A percentile compares a stretch with the other conserved stretches of the same genome.
phyloP scores from a whole-genome alignment of 768 basidiomycete genomes.

The Kwoniella europaea region DNA sequence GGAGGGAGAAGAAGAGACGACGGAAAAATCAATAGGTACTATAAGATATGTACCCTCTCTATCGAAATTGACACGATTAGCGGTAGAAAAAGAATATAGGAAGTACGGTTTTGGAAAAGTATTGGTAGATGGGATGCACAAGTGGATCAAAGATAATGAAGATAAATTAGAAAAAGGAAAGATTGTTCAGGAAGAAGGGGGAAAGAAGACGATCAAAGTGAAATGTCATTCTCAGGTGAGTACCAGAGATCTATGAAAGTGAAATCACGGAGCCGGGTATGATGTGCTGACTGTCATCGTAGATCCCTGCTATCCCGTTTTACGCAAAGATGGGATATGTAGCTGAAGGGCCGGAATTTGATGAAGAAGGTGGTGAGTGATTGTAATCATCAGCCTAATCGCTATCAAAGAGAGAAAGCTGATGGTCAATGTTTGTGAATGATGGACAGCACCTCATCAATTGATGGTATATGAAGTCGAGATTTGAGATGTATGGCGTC shows the following conservation, averaged over 20 bases:
- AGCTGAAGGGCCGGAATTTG: conserved; percentile 45
- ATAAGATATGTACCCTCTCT: conserved; percentile 39
- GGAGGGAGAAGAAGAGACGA: not conserved
- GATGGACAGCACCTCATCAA: conserved; percentile 40
- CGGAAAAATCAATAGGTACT: conserved; percentile 45
- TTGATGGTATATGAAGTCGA: conserved; percentile 37
- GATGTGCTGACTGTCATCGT: not conserved
- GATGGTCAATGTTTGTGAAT: conserved; percentile 2
- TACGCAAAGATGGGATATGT: conserved; percentile 51
- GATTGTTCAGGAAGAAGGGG: conserved; percentile 7
- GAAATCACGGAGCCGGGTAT: no score
- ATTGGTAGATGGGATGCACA: conserved; percentile 39
- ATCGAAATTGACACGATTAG: conserved; percentile 49
- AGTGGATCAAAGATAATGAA: conserved; percentile 23
- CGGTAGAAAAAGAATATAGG: conserved; percentile 42
- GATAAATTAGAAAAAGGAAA: conserved; percentile 5
- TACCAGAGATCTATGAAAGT: not conserved
- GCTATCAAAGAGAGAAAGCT: not conserved
- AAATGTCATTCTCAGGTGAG: conserved; percentile 42
- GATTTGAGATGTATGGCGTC: conserved; percentile 1
- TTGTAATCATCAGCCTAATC: not conserved
- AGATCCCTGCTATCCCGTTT: conserved; percentile 49
- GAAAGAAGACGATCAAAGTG: conserved; percentile 22
- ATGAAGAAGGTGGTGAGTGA: conserved; percentile 55
- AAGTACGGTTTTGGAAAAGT: conserved; percentile 48